Evolutionary conservation across 495 filamentous ascomycete species (phyloP).

Genomic region (Penicillium alfredii): DNA sequence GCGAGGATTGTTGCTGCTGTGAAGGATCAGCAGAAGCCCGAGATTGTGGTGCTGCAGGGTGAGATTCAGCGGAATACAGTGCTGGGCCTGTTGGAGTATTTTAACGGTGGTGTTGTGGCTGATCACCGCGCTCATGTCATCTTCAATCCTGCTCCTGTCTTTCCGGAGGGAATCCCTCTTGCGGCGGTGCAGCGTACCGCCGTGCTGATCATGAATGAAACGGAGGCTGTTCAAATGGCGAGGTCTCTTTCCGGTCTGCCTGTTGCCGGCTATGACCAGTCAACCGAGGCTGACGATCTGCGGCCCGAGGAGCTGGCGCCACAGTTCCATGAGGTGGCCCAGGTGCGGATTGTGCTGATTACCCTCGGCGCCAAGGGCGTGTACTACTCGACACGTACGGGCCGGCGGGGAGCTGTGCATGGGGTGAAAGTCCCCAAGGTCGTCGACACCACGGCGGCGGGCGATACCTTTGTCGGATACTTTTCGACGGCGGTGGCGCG

Average conservation of each 20-base stretch:
- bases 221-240: constrained; percentile 63
- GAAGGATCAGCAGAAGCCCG: constrained; percentile 22
- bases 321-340: constrained; percentile 47
- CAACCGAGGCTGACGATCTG: constrained; percentile 9
- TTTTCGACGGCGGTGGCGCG: constrained; percentile 19
- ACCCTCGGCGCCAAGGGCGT: constrained; percentile 70
- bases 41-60: constrained; percentile 68
- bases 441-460: constrained; percentile 81
- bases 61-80: constrained; percentile 70
- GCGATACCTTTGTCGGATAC: constrained; percentile 73
- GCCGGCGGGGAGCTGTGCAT: constrained; percentile 29
- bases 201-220: constrained; percentile 78
- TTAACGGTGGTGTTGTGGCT: constrained; percentile 5
- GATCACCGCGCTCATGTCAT: constrained; percentile 8
- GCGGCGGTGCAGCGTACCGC: constrained; percentile 54
- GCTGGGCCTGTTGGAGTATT: constrained; percentile 55
- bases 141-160: constrained; percentile 69
- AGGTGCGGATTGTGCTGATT: constrained; percentile 64
- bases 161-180: constrained; percentile 35
- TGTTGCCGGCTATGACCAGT: constrained; percentile 2
- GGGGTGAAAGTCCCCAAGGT: constrained; percentile 57
- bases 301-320: constrained; percentile 37
- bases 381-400: constrained; percentile 37
- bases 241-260: constrained; percentile 15
- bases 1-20: constrained; percentile 5